Base-by-base conservation (phyloP, 1,284 basidiomycete genomes). In the Salmacisia buchloeana region DNA sequence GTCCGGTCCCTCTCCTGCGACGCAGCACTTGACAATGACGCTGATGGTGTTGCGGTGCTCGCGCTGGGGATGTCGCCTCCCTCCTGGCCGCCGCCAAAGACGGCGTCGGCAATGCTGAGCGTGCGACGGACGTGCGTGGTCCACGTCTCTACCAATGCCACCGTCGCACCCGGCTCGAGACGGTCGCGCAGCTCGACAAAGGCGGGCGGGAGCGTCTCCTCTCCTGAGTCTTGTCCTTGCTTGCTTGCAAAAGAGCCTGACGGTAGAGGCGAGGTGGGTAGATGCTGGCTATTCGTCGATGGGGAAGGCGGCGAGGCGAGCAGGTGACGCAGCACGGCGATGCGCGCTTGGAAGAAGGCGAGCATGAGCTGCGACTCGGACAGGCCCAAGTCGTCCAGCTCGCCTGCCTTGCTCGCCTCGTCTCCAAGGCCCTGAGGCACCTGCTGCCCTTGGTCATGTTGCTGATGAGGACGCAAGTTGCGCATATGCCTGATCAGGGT, bases 341-440 rank as follows among this genome's bases (percentile, higher is more conserved):
- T 54, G 5, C 49, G 49, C 18, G 49, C 49, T 18, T 54, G 49
- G 49, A 54, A 54, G 49, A 54, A 54, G 15, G 29, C 49, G 15
- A 54, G 49, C 49, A 54, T 54, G 27, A 54, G 49, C 18, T 33
- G 27, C 7, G 49, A 54, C 29, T 54, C 49, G 6, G 49, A 54
- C 49, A 54, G 31, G 49, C 49, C 49, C 7, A 54, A n/a, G 29
- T 54, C 49, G 49, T 54, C 27, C 27, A 33, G n/a, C n/a, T n/a
- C n/a, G n/a, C n/a, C 3, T 33, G 29, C 49, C 27, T 27, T 18
- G n/a, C 34, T 31, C 10, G 23, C 27, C 23, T 21, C 46, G n/a
- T 12, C 6, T 4, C 46, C 46, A 6, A 25, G 12, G n/a, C 12
- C 23, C 46, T 27, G 3, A n/a, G n/a, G 2, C 10, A 12, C n/a